These are phyloP conservation scores for Penicillium sp. DNA, from an alignment of 2,329 filamentous ascomycete genomes.

Conservation along the genomic window DNA sequence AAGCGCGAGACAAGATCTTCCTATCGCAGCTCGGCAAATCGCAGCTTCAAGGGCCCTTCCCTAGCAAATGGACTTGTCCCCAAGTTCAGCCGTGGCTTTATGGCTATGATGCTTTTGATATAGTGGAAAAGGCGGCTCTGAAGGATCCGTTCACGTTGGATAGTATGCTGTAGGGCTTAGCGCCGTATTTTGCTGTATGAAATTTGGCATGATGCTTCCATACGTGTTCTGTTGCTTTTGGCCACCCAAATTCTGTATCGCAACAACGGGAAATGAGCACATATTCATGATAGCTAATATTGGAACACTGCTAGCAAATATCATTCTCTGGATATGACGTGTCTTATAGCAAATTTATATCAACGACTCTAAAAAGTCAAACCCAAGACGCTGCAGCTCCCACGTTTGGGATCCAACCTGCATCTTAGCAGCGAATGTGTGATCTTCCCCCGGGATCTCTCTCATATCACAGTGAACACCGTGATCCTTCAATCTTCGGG, in stretches of 20 bases:
- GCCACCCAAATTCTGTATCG: too few species aligned
- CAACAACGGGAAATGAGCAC: too few species aligned
- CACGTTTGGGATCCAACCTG: not conserved
- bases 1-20: constrained; percentile 57
- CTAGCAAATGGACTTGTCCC: constrained; percentile 63
- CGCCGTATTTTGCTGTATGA: not conserved
- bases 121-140: constrained; percentile 47
- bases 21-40: constrained; percentile 52
- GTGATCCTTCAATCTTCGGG: not conserved
- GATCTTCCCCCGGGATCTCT: not conserved
- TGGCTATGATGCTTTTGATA: constrained; percentile 60
- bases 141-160: not conserved
- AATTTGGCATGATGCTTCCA: not conserved
- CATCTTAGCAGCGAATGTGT: not conserved
- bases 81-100: constrained; percentile 63
- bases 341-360: not conserved
- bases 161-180: not conserved
- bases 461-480: not conserved
- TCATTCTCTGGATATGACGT: not conserved
- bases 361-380: not conserved
- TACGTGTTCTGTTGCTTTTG: not conserved
- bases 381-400: not conserved
- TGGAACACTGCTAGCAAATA: not conserved
- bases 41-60: constrained; percentile 55
- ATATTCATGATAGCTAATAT: too few species aligned